Conservation (phyloP, 2,329 filamentous ascomycete genomes). For the Colletotrichum spaethianum region DNA sequence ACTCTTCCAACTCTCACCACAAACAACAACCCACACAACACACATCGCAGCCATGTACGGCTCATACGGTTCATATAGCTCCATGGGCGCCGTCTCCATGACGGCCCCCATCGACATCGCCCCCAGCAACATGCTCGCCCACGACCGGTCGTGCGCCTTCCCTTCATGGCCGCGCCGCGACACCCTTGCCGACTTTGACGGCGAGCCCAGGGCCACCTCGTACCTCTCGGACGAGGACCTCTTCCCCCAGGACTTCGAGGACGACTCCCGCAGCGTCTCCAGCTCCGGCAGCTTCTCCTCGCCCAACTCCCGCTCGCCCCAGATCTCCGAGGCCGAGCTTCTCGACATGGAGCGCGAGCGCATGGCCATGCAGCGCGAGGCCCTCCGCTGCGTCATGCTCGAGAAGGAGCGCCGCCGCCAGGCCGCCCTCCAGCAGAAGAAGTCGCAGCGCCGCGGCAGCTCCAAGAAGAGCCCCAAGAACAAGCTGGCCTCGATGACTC, state of each 20-base stretch:
- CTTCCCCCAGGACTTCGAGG: conserved; percentile 67
- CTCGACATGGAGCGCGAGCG: conserved; percentile 66
- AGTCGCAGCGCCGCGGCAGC: conserved; percentile 53
- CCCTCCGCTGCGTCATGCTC: conserved; percentile 62
- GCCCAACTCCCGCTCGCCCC: conserved; percentile 55
- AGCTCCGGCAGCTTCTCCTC: conserved; percentile 60
- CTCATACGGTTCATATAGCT: conserved; percentile 66
- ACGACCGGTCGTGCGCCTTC: conserved; percentile 66
- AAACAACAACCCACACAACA: conserved; percentile 34
- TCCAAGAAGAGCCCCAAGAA: conserved; percentile 66
- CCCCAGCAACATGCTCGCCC: conserved; percentile 55
- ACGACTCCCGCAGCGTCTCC: conserved; percentile 64
- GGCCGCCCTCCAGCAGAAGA: conserved; percentile 49
- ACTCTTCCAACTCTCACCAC: conserved; percentile 39
- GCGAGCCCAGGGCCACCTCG: conserved; percentile 62
- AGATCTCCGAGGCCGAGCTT: conserved; percentile 62
- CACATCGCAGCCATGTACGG: conserved; percentile 60
- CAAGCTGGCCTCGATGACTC: conserved; percentile 65
- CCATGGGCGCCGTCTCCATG: conserved; percentile 56
- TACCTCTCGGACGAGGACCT: conserved; percentile 77
- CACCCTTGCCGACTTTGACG: conserved; percentile 62
- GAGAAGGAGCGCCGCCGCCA: conserved; percentile 70
- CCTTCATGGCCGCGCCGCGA: conserved; percentile 72
- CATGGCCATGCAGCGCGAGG: conserved; percentile 66
- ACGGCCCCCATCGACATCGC: conserved; percentile 64